Base-by-base conservation (phyloP, 192 early-diverging fungal species). In the Podila minutissima region DNA sequence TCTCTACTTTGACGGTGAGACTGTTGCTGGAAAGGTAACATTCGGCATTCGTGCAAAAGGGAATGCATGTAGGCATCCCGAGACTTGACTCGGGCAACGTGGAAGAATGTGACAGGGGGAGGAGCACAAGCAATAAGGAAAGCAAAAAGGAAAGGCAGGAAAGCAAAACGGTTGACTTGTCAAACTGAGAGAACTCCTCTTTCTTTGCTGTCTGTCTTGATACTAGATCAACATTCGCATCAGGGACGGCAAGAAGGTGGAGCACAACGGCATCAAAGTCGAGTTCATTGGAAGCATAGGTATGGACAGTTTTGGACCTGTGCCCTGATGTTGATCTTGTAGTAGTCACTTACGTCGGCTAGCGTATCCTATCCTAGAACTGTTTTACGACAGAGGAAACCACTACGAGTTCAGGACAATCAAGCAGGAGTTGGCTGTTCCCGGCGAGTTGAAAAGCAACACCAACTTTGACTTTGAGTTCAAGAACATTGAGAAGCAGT, bases 401-500 rank as follows among this genome's bases (percentile, higher is more conserved):
- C 95, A 97, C 77, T 94, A 95, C 73, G 96, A 98, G 83, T 99
- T 99, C 88, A 83, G 93, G 35, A 94, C 96, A 7, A 89, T 97
- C 48, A 88, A 93, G 31, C 97, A 98, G 83, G 98, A 99, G 83
- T 89, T 99, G 41, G 96, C 96, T 5, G 89, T 95, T 19, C 96
- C 98, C 15, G 98, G 96, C 4, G 97, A 97, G 85, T 86, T 99
- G 67, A 88, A 92, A 50, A 89, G 89, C 74, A 93, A 87, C 46
- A 87, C 92, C 11, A 90, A 86, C 67, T 98, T 91, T 88, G 94
- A 94, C 38, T 99, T 99, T 86, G 95, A 98, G 83, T 99, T 99
- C 79, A 98, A 98, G 75, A 97, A 97, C 74, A 95, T 99, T n/a
- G 97, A 99, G 82, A 99, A 99, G 86, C 97, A 97, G 83, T 99